phyloP scores from a whole-genome alignment of 805 yeast genomes.

The Saccharomycopsis schoenii region DNA sequence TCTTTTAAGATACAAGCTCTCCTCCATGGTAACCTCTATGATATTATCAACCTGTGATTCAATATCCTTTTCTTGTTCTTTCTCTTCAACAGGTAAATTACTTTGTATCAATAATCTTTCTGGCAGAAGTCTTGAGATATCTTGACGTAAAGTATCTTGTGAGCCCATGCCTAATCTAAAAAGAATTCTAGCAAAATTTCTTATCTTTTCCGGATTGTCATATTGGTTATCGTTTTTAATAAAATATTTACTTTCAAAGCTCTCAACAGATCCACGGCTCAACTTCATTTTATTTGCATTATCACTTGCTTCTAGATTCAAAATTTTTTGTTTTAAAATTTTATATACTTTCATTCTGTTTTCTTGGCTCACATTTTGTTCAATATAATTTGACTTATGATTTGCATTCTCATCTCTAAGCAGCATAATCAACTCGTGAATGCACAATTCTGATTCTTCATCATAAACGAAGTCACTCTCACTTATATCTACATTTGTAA shows the following conservation, averaged over 20 bases:
- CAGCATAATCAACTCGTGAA: background rate
- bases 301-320: background rate
- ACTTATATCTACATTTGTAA: background rate
- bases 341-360: background rate
- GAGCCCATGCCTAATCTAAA: background rate
- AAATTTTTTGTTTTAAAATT: background rate
- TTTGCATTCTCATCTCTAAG: background rate
- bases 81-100: background rate
- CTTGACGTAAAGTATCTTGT: background rate
- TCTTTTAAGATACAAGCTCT: background rate
- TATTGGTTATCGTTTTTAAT: no score
- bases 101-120: no score
- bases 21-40: background rate
- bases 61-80: conserved; percentile 22
- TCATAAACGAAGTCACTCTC: background rate
- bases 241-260: background rate
- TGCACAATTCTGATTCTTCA: background rate
- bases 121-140: background rate
- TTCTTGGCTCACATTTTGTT: background rate
- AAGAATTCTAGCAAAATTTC: background rate
- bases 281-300: background rate
- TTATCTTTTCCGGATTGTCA: background rate
- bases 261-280: background rate
- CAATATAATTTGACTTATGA: background rate
- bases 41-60: conserved; percentile 14